Evolutionary conservation across 148 eudicot genomes (phyloP).

Genomic region (Rhododendron vialii): DNA sequence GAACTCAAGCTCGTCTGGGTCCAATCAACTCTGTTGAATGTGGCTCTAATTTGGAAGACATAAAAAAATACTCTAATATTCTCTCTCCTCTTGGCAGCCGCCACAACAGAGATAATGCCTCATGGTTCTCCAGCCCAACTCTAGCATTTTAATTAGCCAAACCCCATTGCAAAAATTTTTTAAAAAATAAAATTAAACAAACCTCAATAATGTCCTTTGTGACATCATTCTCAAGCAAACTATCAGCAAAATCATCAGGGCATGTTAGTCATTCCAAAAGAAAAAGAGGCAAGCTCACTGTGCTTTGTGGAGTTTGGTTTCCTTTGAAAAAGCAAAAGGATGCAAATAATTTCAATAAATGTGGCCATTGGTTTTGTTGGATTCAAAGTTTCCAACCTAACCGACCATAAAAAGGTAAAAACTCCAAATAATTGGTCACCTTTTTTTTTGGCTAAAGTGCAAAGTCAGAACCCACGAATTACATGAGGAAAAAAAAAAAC

Average conservation of each 20-base stretch:
- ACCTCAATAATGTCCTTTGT: neutral
- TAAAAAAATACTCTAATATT: too few relatives aligned
- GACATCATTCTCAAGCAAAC: neutral
- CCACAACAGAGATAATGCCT: neutral
- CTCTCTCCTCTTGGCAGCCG: too few relatives aligned
- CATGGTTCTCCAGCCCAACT: too few relatives aligned
- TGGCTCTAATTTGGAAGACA: too few relatives aligned
- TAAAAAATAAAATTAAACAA: neutral
- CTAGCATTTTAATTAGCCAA: neutral
- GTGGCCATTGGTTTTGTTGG: neutral
- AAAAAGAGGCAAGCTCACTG: neutral
- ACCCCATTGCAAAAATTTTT: neutral
- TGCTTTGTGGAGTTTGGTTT: neutral
- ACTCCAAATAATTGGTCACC: conserved; percentile 7
- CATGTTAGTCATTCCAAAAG: neutral
- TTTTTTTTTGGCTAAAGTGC: neutral
- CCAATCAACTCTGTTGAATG: too few relatives aligned
- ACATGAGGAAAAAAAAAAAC: neutral
- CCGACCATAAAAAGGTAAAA: neutral
- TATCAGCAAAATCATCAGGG: neutral
- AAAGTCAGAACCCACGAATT: neutral
- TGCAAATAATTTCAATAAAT: neutral
- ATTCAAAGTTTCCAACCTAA: neutral
- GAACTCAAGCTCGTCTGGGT: too few relatives aligned
- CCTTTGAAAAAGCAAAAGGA: neutral